Evolutionary conservation across 257 asterid species (phyloP).

Genomic region (Salvia hispanica): DNA sequence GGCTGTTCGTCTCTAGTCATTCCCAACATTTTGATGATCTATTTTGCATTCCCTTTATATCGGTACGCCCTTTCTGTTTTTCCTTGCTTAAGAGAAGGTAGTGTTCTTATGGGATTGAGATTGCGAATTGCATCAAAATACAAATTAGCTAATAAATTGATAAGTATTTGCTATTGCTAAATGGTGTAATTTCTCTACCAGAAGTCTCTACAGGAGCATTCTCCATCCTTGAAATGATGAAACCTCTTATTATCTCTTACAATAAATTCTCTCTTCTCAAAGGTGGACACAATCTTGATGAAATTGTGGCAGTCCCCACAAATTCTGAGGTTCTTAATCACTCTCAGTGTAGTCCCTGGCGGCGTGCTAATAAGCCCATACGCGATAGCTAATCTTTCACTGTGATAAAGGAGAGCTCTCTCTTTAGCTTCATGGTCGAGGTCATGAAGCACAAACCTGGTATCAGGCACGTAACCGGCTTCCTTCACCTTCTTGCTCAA

Average conservation of each 20-base stretch:
- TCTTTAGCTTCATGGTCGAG: conserved; percentile 46
- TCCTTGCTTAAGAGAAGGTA: conserved; percentile 5
- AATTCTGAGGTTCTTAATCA: conserved; percentile 54
- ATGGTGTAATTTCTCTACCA: conserved; percentile 36
- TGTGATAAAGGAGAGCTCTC: conserved; percentile 47
- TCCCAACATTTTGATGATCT: conserved; percentile 63
- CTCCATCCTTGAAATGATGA: conserved; percentile 55
- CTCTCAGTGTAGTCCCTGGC: conserved; percentile 44
- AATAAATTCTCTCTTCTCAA: conserved; percentile 44
- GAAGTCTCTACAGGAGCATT: conserved; percentile 51
- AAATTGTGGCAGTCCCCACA: conserved; percentile 56
- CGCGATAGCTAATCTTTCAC: conserved; percentile 51
- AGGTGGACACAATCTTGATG: conserved; percentile 46
- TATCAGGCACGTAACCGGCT: conserved; percentile 49
- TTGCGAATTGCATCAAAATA: not conserved
- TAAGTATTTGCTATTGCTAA: not conserved
- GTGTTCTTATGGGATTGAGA: not conserved
- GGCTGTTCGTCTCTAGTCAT: conserved; percentile 80
- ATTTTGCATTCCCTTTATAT: conserved; percentile 8
- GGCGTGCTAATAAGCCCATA: conserved; percentile 50
- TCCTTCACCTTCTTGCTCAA: conserved; percentile 36
- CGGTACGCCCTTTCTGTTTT: conserved; percentile 1
- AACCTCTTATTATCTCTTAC: conserved; percentile 56
- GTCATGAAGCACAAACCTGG: conserved; percentile 44
- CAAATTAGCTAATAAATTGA: not conserved